A percentile compares a stretch with the other conserved stretches of the same genome.
Evolutionary conservation across 2,329 filamentous ascomycete genomes (phyloP).

Genomic region (Diaporthe sp.): DNA sequence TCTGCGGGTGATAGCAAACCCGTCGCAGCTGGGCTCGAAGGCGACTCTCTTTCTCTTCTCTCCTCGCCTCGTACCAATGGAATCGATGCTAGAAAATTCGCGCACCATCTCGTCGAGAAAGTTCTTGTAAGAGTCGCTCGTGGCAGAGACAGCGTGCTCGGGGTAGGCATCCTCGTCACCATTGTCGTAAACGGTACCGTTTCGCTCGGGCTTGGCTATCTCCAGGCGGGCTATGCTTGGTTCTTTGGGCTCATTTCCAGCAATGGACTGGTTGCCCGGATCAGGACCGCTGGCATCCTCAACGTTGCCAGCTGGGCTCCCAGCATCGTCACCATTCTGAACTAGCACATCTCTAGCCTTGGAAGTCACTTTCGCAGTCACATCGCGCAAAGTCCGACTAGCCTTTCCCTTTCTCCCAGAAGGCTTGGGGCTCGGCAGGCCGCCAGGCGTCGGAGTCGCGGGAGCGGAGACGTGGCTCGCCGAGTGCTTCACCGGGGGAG

Average conservation of each 20-base stretch:
- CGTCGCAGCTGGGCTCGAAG: background rate
- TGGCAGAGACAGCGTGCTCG: slow-evolving; percentile 9
- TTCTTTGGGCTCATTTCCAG: background rate
- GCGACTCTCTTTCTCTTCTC: slow-evolving; percentile 10
- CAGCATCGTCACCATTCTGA: background rate
- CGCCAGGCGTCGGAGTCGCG: background rate
- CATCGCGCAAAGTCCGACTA: no score
- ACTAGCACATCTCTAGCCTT: background rate
- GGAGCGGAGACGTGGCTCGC: background rate
- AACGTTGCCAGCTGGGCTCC: background rate
- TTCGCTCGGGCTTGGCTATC: background rate
- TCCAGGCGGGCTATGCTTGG: no score
- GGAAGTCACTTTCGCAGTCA: background rate
- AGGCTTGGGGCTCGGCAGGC: background rate
- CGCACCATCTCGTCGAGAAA: background rate
- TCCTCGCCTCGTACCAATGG: background rate
- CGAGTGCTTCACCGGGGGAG: background rate
- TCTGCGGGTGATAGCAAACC: background rate
- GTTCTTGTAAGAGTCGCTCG: background rate
- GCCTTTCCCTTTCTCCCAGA: background rate
- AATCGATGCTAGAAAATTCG: background rate
- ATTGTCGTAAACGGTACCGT: background rate
- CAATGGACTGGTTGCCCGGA: background rate
- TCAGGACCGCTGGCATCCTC: background rate
- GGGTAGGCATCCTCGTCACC: slow-evolving; percentile 26